These are phyloP conservation scores for Orbilia oligospora DNA, from an alignment of 2,329 filamentous ascomycete species.

Conservation along the genomic window DNA sequence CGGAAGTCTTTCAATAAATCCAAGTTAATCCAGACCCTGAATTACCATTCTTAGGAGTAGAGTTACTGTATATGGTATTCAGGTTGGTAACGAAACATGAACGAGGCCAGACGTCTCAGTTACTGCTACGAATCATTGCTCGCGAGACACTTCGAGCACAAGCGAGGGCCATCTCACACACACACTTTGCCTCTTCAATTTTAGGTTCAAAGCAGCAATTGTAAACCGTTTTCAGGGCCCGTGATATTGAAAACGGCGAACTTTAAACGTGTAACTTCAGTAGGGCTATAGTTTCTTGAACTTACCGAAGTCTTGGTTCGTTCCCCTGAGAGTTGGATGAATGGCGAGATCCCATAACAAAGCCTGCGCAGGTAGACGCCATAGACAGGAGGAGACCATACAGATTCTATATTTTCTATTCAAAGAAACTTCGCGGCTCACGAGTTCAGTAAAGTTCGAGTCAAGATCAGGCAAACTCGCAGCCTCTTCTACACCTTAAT, in stretches of 20 bases:
- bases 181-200: slow-evolving; percentile 5
- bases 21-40: not conserved
- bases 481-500: slow-evolving; percentile 21
- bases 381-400: not conserved
- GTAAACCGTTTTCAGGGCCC: slow-evolving; percentile 40
- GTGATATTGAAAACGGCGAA: slow-evolving; percentile 43
- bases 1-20: slow-evolving; percentile 14
- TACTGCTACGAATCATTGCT: not conserved
- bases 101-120: not conserved
- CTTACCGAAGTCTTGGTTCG: slow-evolving; percentile 20
- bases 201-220: slow-evolving; percentile 7
- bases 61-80: slow-evolving; percentile 1
- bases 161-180: slow-evolving; percentile 24
- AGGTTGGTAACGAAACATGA: not conserved
- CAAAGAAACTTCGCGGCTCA: not conserved
- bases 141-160: not conserved
- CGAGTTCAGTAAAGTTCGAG: slow-evolving; percentile 22
- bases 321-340: not conserved
- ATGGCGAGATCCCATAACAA: not conserved
- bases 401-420: not conserved
- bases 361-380: not conserved
- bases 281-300: slow-evolving; percentile 21
- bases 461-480: slow-evolving; percentile 32
- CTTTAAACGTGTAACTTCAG: slow-evolving; percentile 17
- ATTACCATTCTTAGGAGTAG: not conserved